Evolutionary conservation across 495 filamentous ascomycete species (phyloP), one percentile per base, ranked within the genome.

Genomic region (Aspergillus baeticus): DNA sequence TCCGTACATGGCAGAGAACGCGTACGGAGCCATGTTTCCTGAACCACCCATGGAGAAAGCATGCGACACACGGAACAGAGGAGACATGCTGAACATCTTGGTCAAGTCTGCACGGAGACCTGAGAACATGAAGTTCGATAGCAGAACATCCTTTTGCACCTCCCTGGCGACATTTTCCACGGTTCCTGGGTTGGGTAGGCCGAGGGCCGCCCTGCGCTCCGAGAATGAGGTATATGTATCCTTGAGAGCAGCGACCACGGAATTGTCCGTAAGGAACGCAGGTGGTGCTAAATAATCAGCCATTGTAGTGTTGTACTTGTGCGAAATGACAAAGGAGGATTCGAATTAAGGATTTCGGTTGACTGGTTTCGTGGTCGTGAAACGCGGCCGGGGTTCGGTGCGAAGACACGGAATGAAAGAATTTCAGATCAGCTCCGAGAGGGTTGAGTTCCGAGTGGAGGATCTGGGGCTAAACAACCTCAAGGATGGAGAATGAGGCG

Each of bases 51-150:
- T 90, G 29, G 92, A 84, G 69, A 99, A 94, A 49, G 92, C 87
- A 80, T 99, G 95, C 47, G 92, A 96, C 56, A 96, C 87, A 72
- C 97, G 93, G 82, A 99, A 99, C 64, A 98, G 77, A 43, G 94
- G 95, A 59, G 85, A 82, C 66, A 96, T 81, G 78, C 90, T 90
- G 76, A 97, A 92, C 62, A 89, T 87, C 81, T 97, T 99, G 59
- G 88, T 96, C 65, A 98, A 74, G 72, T 99, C 95, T 66, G 94
- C 95, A 60, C 91, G 88, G 68, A 99, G 81, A 54, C 95, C 95
- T 17, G 89, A 82, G 81, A 98, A 98, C 84, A 92, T 94, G 68
- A 90, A 88, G 76, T 96, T 96, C 71, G 85, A 91, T 61, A 96
- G 84, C 69, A 97, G 85, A 43, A 96, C 92, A 79, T 96, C 92